Percentiles rank a stretch among this genome's conserved stretches.
These are phyloP conservation scores for Tuber microsphaerosporum DNA, from an alignment of 495 filamentous ascomycete species.

Conservation along the genomic window DNA sequence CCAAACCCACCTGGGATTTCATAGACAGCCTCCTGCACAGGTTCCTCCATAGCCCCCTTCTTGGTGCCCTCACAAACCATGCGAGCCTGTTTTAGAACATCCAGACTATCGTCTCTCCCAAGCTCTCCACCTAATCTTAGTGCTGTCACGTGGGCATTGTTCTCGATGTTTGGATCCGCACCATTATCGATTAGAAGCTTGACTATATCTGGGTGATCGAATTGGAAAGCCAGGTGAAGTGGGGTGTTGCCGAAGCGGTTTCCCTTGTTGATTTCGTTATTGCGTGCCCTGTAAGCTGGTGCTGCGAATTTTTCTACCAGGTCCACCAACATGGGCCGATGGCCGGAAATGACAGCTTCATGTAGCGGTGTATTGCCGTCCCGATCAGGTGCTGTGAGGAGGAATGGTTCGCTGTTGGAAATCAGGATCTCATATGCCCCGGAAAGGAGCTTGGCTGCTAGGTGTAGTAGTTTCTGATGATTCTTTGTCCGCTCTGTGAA, in stretches of 20 bases:
- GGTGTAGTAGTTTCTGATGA: neutral
- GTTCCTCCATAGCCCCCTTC: slow-evolving; percentile 54
- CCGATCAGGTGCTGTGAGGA: neutral
- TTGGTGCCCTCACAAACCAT: slow-evolving; percentile 64
- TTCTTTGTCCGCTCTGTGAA: neutral
- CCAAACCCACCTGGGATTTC: neutral
- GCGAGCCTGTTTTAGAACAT: slow-evolving; percentile 41
- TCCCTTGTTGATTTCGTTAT: neutral
- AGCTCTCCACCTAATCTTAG: slow-evolving; percentile 60
- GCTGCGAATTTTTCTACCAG: neutral
- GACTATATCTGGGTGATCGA: neutral
- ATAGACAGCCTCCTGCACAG: neutral
- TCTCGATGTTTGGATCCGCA: neutral
- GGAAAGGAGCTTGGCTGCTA: neutral
- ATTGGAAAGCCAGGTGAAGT: neutral
- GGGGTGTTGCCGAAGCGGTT: neutral
- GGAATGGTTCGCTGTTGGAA: neutral
- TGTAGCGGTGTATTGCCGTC: neutral
- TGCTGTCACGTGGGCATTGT: slow-evolving; percentile 22
- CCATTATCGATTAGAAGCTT: neutral
- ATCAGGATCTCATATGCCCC: neutral
- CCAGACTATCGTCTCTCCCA: slow-evolving; percentile 58
- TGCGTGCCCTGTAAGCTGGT: neutral
- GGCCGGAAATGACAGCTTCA: neutral
- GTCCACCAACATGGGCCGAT: neutral